Evolutionary conservation across 306 rosid genomes (phyloP).

Genomic region (Castanea mollissima): DNA sequence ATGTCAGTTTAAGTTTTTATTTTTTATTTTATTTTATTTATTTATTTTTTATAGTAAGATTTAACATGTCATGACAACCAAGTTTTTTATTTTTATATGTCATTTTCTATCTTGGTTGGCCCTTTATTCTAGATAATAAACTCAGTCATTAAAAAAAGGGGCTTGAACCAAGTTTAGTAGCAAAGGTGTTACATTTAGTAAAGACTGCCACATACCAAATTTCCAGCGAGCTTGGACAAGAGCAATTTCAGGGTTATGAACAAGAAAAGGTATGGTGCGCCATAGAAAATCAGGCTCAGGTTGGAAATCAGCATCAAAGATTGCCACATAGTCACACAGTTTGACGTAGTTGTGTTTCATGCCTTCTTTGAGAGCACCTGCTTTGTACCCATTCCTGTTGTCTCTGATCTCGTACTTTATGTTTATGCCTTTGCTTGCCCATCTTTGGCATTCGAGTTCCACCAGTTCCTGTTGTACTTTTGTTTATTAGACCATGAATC

Average conservation of each 20-base stretch:
- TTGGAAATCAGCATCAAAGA: slow-evolving; percentile 93
- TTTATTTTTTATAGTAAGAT: too few relatives aligned
- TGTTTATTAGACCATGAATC: neutral
- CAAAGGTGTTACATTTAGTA: neutral
- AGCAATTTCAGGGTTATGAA: slow-evolving; percentile 60
- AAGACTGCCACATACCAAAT: slow-evolving; percentile 45
- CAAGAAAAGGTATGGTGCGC: slow-evolving; percentile 71
- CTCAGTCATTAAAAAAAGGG: neutral
- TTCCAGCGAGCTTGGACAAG: slow-evolving; percentile 94
- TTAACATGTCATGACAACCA: too few relatives aligned
- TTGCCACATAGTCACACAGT: slow-evolving; percentile 78
- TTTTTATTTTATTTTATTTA: too few relatives aligned
- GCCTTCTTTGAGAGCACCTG: slow-evolving; percentile 87
- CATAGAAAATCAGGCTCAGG: slow-evolving; percentile 80
- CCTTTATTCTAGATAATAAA: too few relatives aligned
- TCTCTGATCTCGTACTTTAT: slow-evolving; percentile 82
- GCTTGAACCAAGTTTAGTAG: neutral
- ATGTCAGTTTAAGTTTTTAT: too few relatives aligned
- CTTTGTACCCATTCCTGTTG: slow-evolving; percentile 87
- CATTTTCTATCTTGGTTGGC: too few relatives aligned
- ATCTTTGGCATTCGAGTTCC: slow-evolving; percentile 68
- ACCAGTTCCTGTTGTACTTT: slow-evolving; percentile 57
- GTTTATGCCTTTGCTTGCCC: slow-evolving; percentile 83
- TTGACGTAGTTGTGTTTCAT: slow-evolving; percentile 87
- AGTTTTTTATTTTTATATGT: too few relatives aligned